Percentiles rank a stretch among this genome's conserved stretches.
Conservation (phyloP, 2,329 filamentous ascomycete species). For the Epichloe uncinata region DNA sequence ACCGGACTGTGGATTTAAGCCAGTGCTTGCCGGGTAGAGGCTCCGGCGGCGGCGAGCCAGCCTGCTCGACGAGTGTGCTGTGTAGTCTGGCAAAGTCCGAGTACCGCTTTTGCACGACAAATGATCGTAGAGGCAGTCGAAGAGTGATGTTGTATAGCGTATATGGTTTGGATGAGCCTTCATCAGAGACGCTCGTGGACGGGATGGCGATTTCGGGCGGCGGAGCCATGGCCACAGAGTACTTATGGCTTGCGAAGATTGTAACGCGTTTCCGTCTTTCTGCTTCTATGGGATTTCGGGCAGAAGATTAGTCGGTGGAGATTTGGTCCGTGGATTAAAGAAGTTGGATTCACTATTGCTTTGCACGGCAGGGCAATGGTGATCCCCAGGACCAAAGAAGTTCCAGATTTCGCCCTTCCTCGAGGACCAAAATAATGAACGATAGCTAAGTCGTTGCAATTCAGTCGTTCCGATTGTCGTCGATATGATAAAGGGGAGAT, state of each 20-base stretch:
- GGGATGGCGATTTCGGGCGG: constrained; percentile 55
- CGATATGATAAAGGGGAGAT: too few species aligned
- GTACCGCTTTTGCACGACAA: constrained; percentile 69
- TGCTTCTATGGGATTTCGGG: not conserved
- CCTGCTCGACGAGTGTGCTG: constrained; percentile 42
- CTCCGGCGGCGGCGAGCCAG: constrained; percentile 50
- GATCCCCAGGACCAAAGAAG: not conserved
- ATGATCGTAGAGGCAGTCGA: constrained; percentile 61
- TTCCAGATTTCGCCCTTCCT: too few species aligned
- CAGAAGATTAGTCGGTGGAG: not conserved
- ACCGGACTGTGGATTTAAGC: constrained; percentile 60
- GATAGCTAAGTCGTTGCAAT: not conserved
- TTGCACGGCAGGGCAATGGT: not conserved
- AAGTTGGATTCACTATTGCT: not conserved
- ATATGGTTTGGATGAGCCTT: constrained; percentile 46
- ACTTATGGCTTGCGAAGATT: too few species aligned
- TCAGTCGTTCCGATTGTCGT: not conserved
- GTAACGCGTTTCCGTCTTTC: not conserved
- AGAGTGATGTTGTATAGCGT: constrained; percentile 70
- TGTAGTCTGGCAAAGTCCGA: constrained; percentile 64
- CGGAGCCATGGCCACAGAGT: constrained; percentile 38
- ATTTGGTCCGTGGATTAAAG: not conserved
- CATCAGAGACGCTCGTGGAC: constrained; percentile 45
- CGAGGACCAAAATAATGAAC: not conserved
- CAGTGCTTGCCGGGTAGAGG: constrained; percentile 62